These are phyloP conservation scores for Tetracentron sinense DNA, from an alignment of 164 flowering plant species.

Conservation along the genomic window DNA sequence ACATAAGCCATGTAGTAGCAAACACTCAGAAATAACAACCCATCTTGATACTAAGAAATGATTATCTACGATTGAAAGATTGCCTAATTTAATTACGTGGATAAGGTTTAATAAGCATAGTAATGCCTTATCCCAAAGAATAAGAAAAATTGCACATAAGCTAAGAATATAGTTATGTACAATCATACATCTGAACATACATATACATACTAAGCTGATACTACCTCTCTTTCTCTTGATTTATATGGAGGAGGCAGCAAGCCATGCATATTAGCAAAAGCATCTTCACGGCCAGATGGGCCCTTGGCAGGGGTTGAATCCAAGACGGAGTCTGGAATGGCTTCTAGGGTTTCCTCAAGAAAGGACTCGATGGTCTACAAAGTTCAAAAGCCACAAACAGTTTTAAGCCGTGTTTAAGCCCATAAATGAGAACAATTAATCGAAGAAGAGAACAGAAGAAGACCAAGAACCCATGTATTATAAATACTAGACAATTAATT, in stretches of 20 bases:
- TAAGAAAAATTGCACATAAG: not conserved
- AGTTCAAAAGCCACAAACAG: not conserved
- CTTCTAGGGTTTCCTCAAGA: conserved; percentile 72
- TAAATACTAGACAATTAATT: conserved; percentile 5
- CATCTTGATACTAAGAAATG: too few relatives aligned
- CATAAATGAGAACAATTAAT: too few relatives aligned
- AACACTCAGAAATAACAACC: too few relatives aligned
- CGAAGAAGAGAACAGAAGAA: not conserved
- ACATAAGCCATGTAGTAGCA: too few relatives aligned
- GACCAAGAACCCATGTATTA: not conserved
- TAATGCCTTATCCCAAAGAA: not conserved
- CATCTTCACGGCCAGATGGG: conserved; percentile 34
- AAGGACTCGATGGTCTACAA: conserved; percentile 74
- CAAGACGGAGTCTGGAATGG: conserved; percentile 73
- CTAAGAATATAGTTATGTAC: not conserved
- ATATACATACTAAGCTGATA: conserved; percentile 31
- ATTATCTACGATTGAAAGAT: too few relatives aligned
- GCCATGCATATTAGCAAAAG: conserved; percentile 44
- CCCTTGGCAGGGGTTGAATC: conserved; percentile 48
- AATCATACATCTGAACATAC: not conserved
- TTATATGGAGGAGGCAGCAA: conserved; percentile 65
- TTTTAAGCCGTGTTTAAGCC: not conserved
- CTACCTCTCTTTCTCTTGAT: conserved; percentile 35
- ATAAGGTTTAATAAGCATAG: too few relatives aligned
- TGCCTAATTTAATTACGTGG: not conserved